Evolutionary conservation across 2,329 filamentous ascomycete genomes (phyloP).

Genomic region (Coniosporium uncinatum): DNA sequence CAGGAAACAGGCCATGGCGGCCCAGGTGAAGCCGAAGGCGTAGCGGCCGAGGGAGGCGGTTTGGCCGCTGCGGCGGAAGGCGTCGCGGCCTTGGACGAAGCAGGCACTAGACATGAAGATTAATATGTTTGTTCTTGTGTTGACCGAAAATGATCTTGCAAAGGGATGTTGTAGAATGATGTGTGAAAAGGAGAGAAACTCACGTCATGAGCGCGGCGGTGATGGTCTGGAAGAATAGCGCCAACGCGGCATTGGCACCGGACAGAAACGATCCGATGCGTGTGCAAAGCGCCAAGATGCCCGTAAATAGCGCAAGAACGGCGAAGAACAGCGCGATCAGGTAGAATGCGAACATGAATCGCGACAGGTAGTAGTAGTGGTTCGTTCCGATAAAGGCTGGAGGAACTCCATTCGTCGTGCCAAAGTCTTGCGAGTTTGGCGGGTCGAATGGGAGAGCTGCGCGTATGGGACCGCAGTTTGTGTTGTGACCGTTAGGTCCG

Average conservation of each 20-base stretch:
- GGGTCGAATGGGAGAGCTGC: slow-evolving; percentile 64
- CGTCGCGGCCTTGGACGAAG: slow-evolving; percentile 65
- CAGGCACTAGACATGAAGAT: slow-evolving; percentile 41
- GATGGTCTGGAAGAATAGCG: slow-evolving; percentile 64
- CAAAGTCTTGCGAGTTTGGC: slow-evolving; percentile 49
- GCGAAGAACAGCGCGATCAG: slow-evolving; percentile 80
- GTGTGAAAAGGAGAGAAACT: slow-evolving; percentile 23
- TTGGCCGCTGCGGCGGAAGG: slow-evolving; percentile 51
- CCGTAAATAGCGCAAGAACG: slow-evolving; percentile 58
- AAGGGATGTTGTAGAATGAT: background rate
- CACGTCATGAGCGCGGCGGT: slow-evolving; percentile 73
- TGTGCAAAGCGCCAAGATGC: slow-evolving; percentile 64
- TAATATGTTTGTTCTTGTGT: slow-evolving; percentile 11
- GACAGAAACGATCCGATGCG: slow-evolving; percentile 65
- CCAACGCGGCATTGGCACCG: slow-evolving; percentile 49
- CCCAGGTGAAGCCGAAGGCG: slow-evolving; percentile 76
- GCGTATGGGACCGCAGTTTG: slow-evolving; percentile 56
- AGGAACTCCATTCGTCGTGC: slow-evolving; percentile 46
- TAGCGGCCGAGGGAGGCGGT: slow-evolving; percentile 57
- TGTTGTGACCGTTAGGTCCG: slow-evolving; percentile 43
- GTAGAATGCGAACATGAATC: slow-evolving; percentile 92
- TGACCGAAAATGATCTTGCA: background rate
- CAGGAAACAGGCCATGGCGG: slow-evolving; percentile 59
- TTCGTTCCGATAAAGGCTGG: slow-evolving; percentile 46
- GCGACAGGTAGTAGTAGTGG: slow-evolving; percentile 78